These are phyloP conservation scores for Arthromyces matolae DNA, from an alignment of 768 basidiomycete genomes.

Conservation along the genomic window DNA sequence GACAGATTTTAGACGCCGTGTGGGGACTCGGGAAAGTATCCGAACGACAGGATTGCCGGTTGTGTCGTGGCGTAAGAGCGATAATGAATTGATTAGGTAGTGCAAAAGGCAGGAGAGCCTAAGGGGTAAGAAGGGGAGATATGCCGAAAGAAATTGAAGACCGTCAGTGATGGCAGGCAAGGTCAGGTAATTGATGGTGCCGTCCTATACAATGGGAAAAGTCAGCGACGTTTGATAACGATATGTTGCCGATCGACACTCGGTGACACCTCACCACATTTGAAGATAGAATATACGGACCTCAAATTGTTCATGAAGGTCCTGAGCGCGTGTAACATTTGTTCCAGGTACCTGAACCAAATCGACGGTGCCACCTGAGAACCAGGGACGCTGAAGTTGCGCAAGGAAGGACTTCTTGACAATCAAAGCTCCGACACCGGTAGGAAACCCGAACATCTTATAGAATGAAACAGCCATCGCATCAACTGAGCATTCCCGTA, in stretches of 20 bases:
- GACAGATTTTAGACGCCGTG: conserved; percentile 47
- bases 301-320: conserved; percentile 75
- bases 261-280: too few relatives aligned
- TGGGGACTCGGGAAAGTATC: conserved; percentile 63
- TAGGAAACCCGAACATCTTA: conserved; percentile 89
- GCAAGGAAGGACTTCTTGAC: conserved; percentile 66
- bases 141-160: conserved; percentile 70
- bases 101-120: conserved; percentile 68
- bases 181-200: conserved; percentile 79
- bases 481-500: conserved; percentile 66
- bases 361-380: conserved; percentile 79
- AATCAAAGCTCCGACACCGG: conserved; percentile 77
- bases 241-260: too few relatives aligned
- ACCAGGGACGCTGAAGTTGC: conserved; percentile 71
- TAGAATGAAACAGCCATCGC: conserved; percentile 84
- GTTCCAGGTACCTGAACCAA: conserved; percentile 79
- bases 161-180: conserved; percentile 78
- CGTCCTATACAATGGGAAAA: too few relatives aligned
- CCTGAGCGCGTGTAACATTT: conserved; percentile 55
- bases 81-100: conserved; percentile 55
- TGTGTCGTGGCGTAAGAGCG: conserved; percentile 55
- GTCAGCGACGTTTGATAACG: too few relatives aligned
- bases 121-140: conserved; percentile 74
- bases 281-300: conserved; percentile 35
- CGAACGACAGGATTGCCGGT: conserved; percentile 59